Evolutionary conservation across 441 rosid genomes (phyloP).

Genomic region (Adansonia grandidieri): DNA sequence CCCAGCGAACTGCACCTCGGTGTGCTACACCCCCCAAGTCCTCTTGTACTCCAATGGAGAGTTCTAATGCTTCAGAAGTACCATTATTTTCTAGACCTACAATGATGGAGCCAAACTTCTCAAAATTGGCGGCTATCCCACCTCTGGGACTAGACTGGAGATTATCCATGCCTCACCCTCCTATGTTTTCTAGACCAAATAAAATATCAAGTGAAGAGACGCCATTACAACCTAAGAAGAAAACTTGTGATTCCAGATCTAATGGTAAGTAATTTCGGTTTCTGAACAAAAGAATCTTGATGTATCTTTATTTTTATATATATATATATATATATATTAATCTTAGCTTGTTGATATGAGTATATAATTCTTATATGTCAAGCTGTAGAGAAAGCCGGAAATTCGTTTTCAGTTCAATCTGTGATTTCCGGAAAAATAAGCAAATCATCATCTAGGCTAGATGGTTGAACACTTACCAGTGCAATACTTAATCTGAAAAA

Average conservation of each 20-base stretch:
- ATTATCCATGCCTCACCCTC: conserved; percentile 37
- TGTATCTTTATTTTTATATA: too few relatives aligned
- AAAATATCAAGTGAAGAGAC: conserved; percentile 23
- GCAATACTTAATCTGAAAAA: background rate
- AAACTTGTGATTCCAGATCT: conserved; percentile 14
- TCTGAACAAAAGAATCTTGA: background rate
- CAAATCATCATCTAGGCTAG: background rate
- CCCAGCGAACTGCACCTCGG: conserved; percentile 9
- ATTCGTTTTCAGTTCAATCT: background rate
- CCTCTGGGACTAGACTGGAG: conserved; percentile 29
- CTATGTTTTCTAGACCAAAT: conserved; percentile 52
- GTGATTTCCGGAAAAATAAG: background rate
- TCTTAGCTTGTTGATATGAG: background rate
- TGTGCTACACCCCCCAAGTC: conserved; percentile 20
- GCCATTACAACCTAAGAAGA: conserved; percentile 28
- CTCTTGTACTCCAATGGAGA: conserved; percentile 32
- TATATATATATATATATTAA: background rate
- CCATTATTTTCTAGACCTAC: conserved; percentile 56
- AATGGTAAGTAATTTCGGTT: conserved; percentile 34
- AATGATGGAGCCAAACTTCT: conserved; percentile 37
- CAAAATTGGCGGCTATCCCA: conserved; percentile 19
- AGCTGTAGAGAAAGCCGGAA: background rate
- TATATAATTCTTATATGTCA: background rate
- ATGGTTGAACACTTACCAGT: background rate
- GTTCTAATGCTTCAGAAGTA: conserved; percentile 32